A percentile compares a stretch with the other conserved stretches of the same genome.
Conservation (phyloP, 345 rosid species). For the Bretschneidera sinensis region DNA sequence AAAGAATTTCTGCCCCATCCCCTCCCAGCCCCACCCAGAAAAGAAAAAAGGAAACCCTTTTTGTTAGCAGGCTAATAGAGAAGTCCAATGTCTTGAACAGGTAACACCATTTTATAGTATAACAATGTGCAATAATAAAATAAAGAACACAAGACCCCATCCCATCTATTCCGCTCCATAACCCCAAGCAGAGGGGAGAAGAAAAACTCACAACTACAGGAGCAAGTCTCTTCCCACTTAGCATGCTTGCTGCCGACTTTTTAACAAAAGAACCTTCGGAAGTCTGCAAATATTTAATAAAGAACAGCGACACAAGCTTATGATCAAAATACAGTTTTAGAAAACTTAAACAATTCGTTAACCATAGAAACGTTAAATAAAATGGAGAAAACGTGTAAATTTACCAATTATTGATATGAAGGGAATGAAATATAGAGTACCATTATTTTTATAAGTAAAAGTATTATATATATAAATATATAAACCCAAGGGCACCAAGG, state of each 20-base stretch:
- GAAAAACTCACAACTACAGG: conserved; percentile 63
- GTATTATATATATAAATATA: too few relatives aligned
- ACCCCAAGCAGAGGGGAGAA: background rate
- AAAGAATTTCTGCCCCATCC: background rate
- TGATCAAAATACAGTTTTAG: background rate
- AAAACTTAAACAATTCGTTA: too few relatives aligned
- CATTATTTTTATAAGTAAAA: too few relatives aligned
- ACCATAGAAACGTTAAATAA: too few relatives aligned
- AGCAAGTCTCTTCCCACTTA: conserved; percentile 80
- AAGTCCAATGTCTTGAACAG: background rate
- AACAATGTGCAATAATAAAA: background rate
- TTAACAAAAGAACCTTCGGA: conserved; percentile 61
- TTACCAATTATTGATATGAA: too few relatives aligned
- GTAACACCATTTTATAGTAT: too few relatives aligned
- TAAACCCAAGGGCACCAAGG: too few relatives aligned
- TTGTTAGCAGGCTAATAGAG: background rate
- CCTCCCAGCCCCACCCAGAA: background rate
- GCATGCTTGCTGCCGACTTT: conserved; percentile 98
- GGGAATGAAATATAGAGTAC: too few relatives aligned
- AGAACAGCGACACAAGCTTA: background rate
- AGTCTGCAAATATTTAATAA: conserved; percentile 41
- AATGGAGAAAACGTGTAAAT: too few relatives aligned
- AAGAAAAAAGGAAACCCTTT: background rate
- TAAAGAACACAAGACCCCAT: background rate
- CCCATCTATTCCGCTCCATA: background rate